Evolutionary conservation across 371 early-diverging fungal genomes (phyloP).

Genomic region (Entomophthora muscae): DNA sequence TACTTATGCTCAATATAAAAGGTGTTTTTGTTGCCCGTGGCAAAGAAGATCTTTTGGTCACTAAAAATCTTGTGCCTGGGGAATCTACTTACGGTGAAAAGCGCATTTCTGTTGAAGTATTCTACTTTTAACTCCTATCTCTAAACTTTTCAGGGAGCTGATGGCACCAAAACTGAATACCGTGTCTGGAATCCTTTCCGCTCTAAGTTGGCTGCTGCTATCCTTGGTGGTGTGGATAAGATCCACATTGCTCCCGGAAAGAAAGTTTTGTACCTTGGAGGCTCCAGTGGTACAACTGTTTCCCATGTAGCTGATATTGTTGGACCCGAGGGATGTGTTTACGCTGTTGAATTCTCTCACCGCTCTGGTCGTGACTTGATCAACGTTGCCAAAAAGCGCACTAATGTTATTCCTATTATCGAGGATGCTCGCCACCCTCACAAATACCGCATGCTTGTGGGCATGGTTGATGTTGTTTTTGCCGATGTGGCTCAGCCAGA

Average conservation of each 20-base stretch:
- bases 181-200: constrained; percentile 99
- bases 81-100: constrained; percentile 99
- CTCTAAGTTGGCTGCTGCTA: constrained; percentile 98
- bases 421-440: constrained; percentile 99
- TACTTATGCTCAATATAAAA: neutral
- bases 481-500: constrained; percentile 99
- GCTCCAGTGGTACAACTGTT: constrained; percentile 97
- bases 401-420: constrained; percentile 99
- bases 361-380: constrained; percentile 99
- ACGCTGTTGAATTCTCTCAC: constrained; percentile 99
- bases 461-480: constrained; percentile 99
- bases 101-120: constrained; percentile 75
- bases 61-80: constrained; percentile 98
- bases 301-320: constrained; percentile 99
- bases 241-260: constrained; percentile 94
- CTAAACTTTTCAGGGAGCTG: constrained; percentile 32
- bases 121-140: neutral
- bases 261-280: constrained; percentile 99
- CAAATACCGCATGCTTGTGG: constrained; percentile 99
- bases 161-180: constrained; percentile 97
- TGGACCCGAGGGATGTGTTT: constrained; percentile 96
- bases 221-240: constrained; percentile 97
- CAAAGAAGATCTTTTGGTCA: constrained; percentile 98
- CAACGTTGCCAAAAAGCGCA: constrained; percentile 99
- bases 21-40: constrained; percentile 96